Conservation (phyloP, 1,284 basidiomycete genomes). For the Moniliella sp. region DNA sequence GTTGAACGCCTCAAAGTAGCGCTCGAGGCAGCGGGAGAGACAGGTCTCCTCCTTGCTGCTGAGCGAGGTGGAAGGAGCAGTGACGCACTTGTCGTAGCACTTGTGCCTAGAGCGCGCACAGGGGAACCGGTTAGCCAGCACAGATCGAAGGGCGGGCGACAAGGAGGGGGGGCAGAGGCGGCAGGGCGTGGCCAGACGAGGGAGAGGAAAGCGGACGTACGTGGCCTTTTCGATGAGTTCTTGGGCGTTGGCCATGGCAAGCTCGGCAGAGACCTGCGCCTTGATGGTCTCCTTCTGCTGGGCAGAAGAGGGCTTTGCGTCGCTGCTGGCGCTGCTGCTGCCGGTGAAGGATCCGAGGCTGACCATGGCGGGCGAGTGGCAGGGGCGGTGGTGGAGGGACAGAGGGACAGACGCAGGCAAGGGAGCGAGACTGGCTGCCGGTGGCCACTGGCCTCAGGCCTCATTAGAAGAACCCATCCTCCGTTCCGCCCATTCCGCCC, state of each 20-base stretch:
- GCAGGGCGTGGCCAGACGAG: not conserved
- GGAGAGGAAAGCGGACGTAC: not conserved
- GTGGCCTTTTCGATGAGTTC: not conserved
- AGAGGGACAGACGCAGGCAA: too few species aligned
- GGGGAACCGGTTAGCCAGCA: not conserved
- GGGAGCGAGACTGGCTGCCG: too few species aligned
- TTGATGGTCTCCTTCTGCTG: not conserved
- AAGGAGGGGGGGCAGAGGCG: not conserved
- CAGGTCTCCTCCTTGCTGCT: not conserved
- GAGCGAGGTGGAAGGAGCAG: not conserved
- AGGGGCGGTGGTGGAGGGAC: too few species aligned
- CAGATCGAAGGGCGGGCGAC: not conserved
- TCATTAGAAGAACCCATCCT: too few species aligned
- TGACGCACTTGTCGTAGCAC: not conserved
- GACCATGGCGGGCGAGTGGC: too few species aligned
- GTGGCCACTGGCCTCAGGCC: too few species aligned
- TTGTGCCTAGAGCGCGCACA: not conserved
- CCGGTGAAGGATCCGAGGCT: too few species aligned
- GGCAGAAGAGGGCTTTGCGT: not conserved
- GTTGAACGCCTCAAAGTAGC: not conserved
- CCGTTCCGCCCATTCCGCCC: too few species aligned
- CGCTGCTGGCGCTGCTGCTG: too few species aligned
- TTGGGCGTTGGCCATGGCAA: not conserved
- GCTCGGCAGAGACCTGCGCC: not conserved
- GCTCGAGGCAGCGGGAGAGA: not conserved